These are phyloP conservation scores for Elongisporangium undulatum DNA, from an alignment of 352 stramenopile genomes.

Conservation along the genomic window DNA sequence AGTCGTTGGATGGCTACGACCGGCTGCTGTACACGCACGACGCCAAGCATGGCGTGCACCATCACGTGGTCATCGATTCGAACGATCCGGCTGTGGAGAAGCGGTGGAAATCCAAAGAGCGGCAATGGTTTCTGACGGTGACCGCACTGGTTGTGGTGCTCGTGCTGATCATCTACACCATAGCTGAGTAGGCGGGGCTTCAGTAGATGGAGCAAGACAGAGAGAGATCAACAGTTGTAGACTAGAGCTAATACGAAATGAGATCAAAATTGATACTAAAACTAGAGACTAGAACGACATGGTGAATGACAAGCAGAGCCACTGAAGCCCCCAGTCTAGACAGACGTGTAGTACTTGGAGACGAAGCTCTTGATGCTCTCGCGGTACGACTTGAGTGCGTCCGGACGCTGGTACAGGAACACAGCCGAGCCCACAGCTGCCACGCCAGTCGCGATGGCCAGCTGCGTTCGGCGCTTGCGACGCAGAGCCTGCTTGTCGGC, in stretches of 20 bases:
- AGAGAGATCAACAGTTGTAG: slow-evolving; percentile 19
- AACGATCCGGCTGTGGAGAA: slow-evolving; percentile 37
- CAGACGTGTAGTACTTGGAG: not conserved
- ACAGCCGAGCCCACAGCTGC: not conserved
- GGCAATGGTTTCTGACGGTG: slow-evolving; percentile 18
- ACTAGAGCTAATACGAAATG: slow-evolving; percentile 51
- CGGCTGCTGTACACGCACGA: slow-evolving; percentile 52
- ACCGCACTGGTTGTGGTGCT: slow-evolving; percentile 20
- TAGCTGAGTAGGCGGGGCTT: not conserved
- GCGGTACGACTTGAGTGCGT: not conserved
- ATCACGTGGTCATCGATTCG: slow-evolving; percentile 41
- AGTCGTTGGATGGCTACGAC: slow-evolving; percentile 57
- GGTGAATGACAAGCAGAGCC: slow-evolving; percentile 10
- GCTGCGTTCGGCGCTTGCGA: no score
- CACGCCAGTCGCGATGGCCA: not conserved
- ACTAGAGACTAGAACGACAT: not conserved
- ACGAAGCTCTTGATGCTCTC: not conserved
- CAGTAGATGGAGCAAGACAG: no score
- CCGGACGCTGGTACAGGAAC: not conserved
- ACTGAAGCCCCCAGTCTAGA: not conserved
- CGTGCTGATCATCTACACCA: not conserved
- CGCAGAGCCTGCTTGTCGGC: not conserved
- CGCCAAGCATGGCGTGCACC: slow-evolving; percentile 17
- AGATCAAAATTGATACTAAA: not conserved
- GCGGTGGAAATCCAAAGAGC: slow-evolving; percentile 4